phyloP scores from a whole-genome alignment of 208 protist genomes.

The Angomonas ambiguus region DNA sequence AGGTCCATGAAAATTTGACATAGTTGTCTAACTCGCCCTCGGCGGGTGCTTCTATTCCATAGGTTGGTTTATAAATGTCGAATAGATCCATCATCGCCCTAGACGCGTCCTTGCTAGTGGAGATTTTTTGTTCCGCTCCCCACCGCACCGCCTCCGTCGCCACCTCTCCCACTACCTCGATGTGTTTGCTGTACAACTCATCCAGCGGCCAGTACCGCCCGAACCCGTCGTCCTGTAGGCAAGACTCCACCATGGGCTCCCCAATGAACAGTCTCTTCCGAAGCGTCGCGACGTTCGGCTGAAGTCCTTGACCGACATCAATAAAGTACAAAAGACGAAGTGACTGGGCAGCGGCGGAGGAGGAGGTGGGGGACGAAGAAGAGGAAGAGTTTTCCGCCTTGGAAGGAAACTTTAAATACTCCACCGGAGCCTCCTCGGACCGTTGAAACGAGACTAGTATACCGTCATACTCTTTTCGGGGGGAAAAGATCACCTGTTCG shows the following conservation, averaged over 20 bases:
- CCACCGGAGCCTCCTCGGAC: slow-evolving; percentile 20
- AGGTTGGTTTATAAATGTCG: slow-evolving; percentile 47
- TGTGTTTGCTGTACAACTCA: slow-evolving; percentile 73
- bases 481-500: slow-evolving; percentile 4
- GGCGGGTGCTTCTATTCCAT: slow-evolving; percentile 35
- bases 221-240: slow-evolving; percentile 80
- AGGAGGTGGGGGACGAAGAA: background rate
- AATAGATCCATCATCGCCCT: slow-evolving; percentile 55
- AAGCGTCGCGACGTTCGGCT: slow-evolving; percentile 51
- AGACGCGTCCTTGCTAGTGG: slow-evolving; percentile 43
- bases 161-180: slow-evolving; percentile 45
- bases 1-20: slow-evolving; percentile 46
- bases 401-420: slow-evolving; percentile 68
- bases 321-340: slow-evolving; percentile 79
- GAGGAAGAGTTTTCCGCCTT: background rate
- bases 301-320: slow-evolving; percentile 80
- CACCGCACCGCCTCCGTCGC: slow-evolving; percentile 38
- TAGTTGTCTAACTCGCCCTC: slow-evolving; percentile 38
- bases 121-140: slow-evolving; percentile 39
- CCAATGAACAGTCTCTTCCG: slow-evolving; percentile 55
- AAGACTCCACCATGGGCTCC: slow-evolving; percentile 71
- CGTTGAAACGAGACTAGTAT: slow-evolving; percentile 58
- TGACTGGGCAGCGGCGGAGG: background rate
- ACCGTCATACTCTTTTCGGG: slow-evolving; percentile 42
- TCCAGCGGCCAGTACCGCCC: slow-evolving; percentile 82